Conservation (phyloP, 2,329 filamentous ascomycete genomes). For the Exophiala bonariae region DNA sequence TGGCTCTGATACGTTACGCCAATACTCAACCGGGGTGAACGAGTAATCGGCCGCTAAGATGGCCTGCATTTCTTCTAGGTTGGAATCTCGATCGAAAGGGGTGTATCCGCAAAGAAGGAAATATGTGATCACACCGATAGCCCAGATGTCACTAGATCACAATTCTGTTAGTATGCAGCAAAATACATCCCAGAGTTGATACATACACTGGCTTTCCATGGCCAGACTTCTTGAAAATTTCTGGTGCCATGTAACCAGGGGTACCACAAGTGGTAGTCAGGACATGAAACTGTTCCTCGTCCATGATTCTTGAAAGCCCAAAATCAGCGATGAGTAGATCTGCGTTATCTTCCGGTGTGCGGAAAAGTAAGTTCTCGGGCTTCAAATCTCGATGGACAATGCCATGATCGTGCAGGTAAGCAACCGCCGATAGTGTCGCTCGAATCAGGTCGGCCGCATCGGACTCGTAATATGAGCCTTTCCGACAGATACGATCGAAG, state of each 20-base stretch:
- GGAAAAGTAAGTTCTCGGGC: constrained; percentile 94
- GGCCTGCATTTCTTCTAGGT: constrained; percentile 99
- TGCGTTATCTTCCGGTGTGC: constrained; percentile 95
- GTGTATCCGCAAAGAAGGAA: constrained; percentile 98
- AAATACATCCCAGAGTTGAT: neutral
- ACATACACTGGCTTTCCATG: constrained; percentile 90
- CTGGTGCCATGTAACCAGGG: constrained; percentile 97
- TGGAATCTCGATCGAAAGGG: constrained; percentile 94
- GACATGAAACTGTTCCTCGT: constrained; percentile 97
- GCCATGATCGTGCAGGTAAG: constrained; percentile 96
- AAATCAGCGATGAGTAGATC: constrained; percentile 97
- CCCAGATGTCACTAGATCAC: constrained; percentile 81
- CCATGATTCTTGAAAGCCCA: constrained; percentile 94
- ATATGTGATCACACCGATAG: constrained; percentile 97
- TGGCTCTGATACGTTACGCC: constrained; percentile 83
- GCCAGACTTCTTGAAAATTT: constrained; percentile 98
- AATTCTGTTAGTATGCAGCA: neutral
- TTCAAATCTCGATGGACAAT: constrained; percentile 98
- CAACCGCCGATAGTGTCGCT: constrained; percentile 92
- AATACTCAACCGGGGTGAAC: constrained; percentile 93
- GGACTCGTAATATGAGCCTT: constrained; percentile 97
- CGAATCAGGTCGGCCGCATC: constrained; percentile 95
- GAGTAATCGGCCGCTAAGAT: constrained; percentile 95
- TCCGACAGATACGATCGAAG: constrained; percentile 97
- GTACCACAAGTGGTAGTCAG: constrained; percentile 97